Evolutionary conservation across 2,329 filamentous ascomycete species (phyloP).

Genomic region (Pseudogymnoascus sp.): DNA sequence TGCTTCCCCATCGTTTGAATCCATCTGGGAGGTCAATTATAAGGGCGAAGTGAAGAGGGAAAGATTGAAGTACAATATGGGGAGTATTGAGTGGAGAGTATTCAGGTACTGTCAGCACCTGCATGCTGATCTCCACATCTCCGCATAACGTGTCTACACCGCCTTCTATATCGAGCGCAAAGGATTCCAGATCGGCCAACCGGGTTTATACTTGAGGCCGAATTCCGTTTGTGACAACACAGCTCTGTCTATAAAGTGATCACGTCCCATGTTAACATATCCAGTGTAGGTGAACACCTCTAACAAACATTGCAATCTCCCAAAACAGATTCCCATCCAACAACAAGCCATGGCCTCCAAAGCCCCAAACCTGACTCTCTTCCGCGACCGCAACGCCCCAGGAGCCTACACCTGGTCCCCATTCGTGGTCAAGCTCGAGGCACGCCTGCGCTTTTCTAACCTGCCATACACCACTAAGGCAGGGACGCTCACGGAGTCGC

Average conservation of each 20-base stretch:
- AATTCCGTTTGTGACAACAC: not conserved
- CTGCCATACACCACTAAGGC: slow-evolving; percentile 37
- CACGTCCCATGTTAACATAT: not conserved
- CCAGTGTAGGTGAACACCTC: not conserved
- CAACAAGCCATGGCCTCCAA: not conserved
- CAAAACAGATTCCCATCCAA: too few species aligned
- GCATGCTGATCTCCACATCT: too few species aligned
- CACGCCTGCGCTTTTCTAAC: slow-evolving; percentile 46
- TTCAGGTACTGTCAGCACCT: too few species aligned
- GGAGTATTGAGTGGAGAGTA: too few species aligned
- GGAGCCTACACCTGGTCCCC: slow-evolving; percentile 43
- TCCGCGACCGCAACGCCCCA: not conserved
- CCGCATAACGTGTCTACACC: too few species aligned
- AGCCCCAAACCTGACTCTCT: not conserved
- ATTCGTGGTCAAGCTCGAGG: slow-evolving; percentile 54
- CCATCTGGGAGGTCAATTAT: slow-evolving; percentile 42
- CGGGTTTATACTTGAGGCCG: not conserved
- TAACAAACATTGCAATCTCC: not conserved
- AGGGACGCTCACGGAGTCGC: slow-evolving; percentile 25
- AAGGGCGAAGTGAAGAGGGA: slow-evolving; percentile 33
- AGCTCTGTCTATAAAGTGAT: not conserved
- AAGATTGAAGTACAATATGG: too few species aligned
- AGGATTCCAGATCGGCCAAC: not conserved
- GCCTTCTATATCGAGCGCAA: not conserved
- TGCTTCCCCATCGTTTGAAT: not conserved